phyloP scores from a whole-genome alignment of 768 basidiomycete species.

The Phanerochaete sordida region DNA sequence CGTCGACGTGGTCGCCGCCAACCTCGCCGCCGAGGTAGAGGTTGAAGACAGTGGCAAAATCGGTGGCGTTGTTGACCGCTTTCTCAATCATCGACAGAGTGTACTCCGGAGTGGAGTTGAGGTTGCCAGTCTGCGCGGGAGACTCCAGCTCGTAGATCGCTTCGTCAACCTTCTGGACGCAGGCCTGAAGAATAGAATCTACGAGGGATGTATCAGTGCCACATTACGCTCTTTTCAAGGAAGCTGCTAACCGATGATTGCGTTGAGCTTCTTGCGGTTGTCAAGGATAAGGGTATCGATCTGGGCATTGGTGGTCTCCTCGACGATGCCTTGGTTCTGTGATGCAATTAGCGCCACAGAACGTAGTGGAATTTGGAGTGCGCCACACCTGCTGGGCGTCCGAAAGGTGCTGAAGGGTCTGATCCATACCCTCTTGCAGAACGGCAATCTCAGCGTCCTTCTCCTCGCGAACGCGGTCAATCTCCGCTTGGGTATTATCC shows the following conservation, averaged over 20 bases:
- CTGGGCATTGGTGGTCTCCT: conserved; percentile 92
- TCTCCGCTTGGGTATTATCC: conserved; percentile 66
- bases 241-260: conserved; percentile 75
- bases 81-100: conserved; percentile 99
- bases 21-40: conserved; percentile 81
- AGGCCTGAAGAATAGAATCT: conserved; percentile 97
- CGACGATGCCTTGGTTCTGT: conserved; percentile 78
- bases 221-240: neutral
- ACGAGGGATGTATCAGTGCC: conserved; percentile 11
- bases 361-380: too few species aligned
- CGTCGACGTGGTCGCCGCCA: conserved; percentile 95
- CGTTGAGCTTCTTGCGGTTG: conserved; percentile 95
- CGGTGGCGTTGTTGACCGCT: conserved; percentile 88
- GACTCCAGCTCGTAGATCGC: conserved; percentile 98
- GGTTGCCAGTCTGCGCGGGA: conserved; percentile 89
- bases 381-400: conserved; percentile 75
- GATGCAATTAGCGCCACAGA: neutral
- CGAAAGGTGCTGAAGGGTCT: conserved; percentile 80
- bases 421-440: conserved; percentile 93
- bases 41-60: conserved; percentile 94
- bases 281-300: conserved; percentile 96
- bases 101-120: conserved; percentile 97
- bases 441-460: conserved; percentile 97
- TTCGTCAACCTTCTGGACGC: conserved; percentile 96
- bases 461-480: conserved; percentile 86